Evolutionary conservation across 495 filamentous ascomycete genomes (phyloP), one percentile per base, ranked within the genome.

Genomic region (Cladorrhinum samala): DNA sequence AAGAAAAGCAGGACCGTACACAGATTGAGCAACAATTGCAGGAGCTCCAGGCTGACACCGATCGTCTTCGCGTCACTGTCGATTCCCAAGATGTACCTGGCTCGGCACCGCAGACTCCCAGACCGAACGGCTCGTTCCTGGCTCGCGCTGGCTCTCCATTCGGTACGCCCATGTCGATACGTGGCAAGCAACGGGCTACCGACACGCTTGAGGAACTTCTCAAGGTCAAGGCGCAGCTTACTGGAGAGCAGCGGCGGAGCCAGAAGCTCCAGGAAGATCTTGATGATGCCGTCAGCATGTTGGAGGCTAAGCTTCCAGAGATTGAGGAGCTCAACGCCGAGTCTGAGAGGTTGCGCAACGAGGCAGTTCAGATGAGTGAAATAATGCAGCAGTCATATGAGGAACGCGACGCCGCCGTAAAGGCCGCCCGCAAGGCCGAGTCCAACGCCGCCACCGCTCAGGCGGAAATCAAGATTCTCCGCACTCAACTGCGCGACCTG

Each of bases 401-500:
- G 59, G 81, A 84, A 52, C 72, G 76, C 21, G 81, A 84, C 56
- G 61, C 65, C 5, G 73, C 80, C 11, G 77, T 76, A 59, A 84
- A 83, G 63, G 73, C 78, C 25, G 75, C 83, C 5, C 77, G 87
- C 48, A 94, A 85, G 61, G 84, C 83, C 58, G 87, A 91, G 64
- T 81, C 78, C 45, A 77, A 87, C 54, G 81, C 88, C 21, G 75
- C 84, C 50, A 86, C 84, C 9, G 76, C 85, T 6, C 75, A 81
- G 38, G 83, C 82, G 14, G 91, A 96, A 68, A 77, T 80, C 23
- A 84, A 87, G 48, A 83, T 97, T 49, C 75, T 95, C 11, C 86
- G 85, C 24, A 86, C 92, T 55, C 79, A 97, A 63, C 75, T 97
- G n/a, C 83, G 93, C 21, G 93, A 97, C 71, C 77, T 95, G 17